phyloP scores from a whole-genome alignment of 2,329 filamentous ascomycete genomes.

The Verticillium albo-atrum region DNA sequence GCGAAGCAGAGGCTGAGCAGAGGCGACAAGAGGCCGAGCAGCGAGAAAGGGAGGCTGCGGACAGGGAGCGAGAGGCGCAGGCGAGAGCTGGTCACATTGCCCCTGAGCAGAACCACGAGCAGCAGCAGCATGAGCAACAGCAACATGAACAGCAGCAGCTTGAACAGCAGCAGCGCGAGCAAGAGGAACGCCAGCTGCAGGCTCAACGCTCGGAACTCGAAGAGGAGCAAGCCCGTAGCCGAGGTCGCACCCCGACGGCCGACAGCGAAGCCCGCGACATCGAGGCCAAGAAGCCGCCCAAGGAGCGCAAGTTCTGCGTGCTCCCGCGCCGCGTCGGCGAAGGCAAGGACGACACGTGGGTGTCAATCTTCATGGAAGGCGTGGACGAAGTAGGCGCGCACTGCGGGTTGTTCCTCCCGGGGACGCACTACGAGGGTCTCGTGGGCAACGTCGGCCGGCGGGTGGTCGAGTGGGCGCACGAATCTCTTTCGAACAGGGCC shows the following conservation, averaged over 20 bases:
- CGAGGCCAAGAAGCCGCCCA: constrained; percentile 32
- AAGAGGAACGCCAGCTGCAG: neutral
- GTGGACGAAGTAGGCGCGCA: constrained; percentile 85
- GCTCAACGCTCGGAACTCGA: neutral
- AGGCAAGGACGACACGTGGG: constrained; percentile 66
- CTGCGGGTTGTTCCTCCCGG: constrained; percentile 70
- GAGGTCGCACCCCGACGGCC: neutral
- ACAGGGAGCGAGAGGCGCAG: constrained; percentile 6
- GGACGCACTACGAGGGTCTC: constrained; percentile 69
- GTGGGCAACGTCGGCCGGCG: constrained; percentile 68
- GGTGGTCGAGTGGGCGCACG: constrained; percentile 66
- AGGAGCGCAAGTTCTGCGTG: constrained; percentile 75
- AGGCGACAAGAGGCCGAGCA: constrained; percentile 9
- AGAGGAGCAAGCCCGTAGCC: constrained; percentile 2
- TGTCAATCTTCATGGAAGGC: constrained; percentile 73
- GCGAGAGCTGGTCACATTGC: neutral
- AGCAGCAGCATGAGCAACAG: neutral
- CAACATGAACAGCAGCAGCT: neutral
- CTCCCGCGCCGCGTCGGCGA: constrained; percentile 55
- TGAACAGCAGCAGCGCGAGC: neutral
- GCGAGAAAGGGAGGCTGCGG: constrained; percentile 1
- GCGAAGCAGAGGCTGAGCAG: constrained; percentile 1
- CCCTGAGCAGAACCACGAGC: neutral
- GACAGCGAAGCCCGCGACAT: constrained; percentile 9
- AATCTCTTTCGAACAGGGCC: constrained; percentile 46